These are phyloP conservation scores for Salicornia ramosissima DNA, from an alignment of 148 eudicot species.

Conservation along the genomic window DNA sequence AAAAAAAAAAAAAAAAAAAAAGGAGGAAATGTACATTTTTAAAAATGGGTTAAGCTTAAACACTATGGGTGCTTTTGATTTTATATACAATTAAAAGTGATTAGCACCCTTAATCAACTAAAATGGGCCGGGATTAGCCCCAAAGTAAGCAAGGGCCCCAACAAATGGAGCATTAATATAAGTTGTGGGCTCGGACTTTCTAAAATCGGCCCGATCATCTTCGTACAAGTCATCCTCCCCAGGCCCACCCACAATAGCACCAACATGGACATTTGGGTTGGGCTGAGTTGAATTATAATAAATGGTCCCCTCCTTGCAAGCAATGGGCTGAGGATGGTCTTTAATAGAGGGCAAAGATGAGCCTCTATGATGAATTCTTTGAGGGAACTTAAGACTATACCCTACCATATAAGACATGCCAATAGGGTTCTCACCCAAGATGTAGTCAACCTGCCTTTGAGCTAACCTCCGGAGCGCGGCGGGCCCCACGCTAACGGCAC, in stretches of 20 bases:
- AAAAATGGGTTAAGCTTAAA: neutral
- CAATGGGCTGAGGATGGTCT: conserved; percentile 55
- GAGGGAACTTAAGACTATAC: conserved; percentile 57
- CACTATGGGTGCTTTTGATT: neutral
- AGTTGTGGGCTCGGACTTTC: conserved; percentile 86
- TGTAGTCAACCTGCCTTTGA: conserved; percentile 73
- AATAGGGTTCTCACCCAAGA: conserved; percentile 83
- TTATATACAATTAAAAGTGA: conserved; percentile 9
- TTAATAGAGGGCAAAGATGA: conserved; percentile 67
- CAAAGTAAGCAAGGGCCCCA: conserved; percentile 81
- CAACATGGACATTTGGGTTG: conserved; percentile 64
- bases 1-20: conserved; percentile 4
- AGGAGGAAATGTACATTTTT: conserved; percentile 4
- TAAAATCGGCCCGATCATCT: conserved; percentile 72
- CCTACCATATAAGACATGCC: conserved; percentile 94
- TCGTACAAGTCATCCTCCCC: conserved; percentile 64
- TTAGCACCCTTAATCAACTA: conserved; percentile 21
- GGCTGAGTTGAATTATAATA: conserved; percentile 66
- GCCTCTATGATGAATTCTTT: conserved; percentile 78
- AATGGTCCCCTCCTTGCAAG: conserved; percentile 67
- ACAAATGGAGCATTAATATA: conserved; percentile 95
- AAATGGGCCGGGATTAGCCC: conserved; percentile 48
- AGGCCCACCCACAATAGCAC: conserved; percentile 92
- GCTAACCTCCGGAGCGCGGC: conserved; percentile 53
- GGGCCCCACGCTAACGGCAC: conserved; percentile 41